These are phyloP conservation scores for Tolypocladium guangdongense DNA, from an alignment of 2,329 filamentous ascomycete species.

Conservation along the genomic window DNA sequence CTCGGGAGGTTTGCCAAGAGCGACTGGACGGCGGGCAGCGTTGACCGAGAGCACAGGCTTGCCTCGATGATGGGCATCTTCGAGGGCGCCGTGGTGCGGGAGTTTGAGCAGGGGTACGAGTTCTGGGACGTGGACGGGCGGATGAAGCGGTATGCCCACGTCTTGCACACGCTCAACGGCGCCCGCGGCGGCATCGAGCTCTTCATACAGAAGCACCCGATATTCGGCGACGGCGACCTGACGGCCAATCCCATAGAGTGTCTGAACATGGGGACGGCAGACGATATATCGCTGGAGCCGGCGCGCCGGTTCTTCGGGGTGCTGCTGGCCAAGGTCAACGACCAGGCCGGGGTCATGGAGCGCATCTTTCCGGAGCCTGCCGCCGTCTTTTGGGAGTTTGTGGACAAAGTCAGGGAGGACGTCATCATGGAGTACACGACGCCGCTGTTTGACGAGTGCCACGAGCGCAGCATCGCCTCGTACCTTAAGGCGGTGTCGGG, in stretches of 20 bases:
- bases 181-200: conserved; percentile 68
- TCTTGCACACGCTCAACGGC: conserved; percentile 72
- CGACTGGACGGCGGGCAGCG: conserved; percentile 69
- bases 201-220: conserved; percentile 79
- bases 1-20: conserved; percentile 67
- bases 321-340: conserved; percentile 65
- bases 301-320: conserved; percentile 72
- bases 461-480: conserved; percentile 59
- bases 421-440: conserved; percentile 80
- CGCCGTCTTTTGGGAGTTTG: conserved; percentile 63
- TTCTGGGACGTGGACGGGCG: conserved; percentile 77
- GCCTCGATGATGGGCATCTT: conserved; percentile 69
- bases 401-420: conserved; percentile 76
- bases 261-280: conserved; percentile 54
- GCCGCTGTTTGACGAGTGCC: conserved; percentile 76
- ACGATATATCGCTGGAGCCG: conserved; percentile 66
- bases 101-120: conserved; percentile 90
- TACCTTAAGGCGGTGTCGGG: conserved; percentile 83
- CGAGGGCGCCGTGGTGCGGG: conserved; percentile 77
- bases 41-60: conserved; percentile 60
- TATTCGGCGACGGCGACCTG: conserved; percentile 64
- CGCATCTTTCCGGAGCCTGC: conserved; percentile 66
- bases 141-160: conserved; percentile 83
- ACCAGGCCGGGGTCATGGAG: conserved; percentile 71
- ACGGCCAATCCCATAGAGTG: conserved; percentile 67